These are phyloP conservation scores for Alopecurus myosuroides DNA, from an alignment of 176 grass and related monocot species.

Conservation along the genomic window DNA sequence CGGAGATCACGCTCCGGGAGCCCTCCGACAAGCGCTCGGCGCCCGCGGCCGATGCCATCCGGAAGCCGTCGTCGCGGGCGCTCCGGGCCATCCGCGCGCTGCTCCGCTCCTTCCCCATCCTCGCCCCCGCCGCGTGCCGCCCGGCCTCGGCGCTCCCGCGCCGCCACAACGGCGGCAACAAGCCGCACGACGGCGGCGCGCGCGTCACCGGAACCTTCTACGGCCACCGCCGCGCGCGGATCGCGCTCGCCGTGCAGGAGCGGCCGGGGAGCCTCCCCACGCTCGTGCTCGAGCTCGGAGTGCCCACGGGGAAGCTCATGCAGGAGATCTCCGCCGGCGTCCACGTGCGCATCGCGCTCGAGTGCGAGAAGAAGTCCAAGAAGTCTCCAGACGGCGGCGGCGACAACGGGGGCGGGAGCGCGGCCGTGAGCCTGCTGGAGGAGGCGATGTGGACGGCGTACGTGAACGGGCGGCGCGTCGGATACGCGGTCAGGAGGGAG, in stretches of 20 bases:
- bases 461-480: constrained; percentile 77
- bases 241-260: constrained; percentile 78
- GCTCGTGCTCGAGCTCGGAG: constrained; percentile 75
- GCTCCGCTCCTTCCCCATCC: constrained; percentile 72
- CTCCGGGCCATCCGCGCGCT: constrained; percentile 60
- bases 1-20: constrained; percentile 52
- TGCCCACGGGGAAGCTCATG: constrained; percentile 79
- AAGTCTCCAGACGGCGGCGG: constrained; percentile 36
- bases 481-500: constrained; percentile 69
- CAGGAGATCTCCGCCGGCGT: constrained; percentile 71
- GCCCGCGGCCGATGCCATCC: constrained; percentile 15
- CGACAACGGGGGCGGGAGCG: neutral
- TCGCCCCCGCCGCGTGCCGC: constrained; percentile 65
- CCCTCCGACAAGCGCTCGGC: constrained; percentile 45
- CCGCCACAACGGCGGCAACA: constrained; percentile 13
- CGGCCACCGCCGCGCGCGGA: constrained; percentile 62
- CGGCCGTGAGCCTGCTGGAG: constrained; percentile 36
- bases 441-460: constrained; percentile 91
- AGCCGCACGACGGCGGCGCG: constrained; percentile 50
- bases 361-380: constrained; percentile 82
- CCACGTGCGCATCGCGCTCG: constrained; percentile 69
- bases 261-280: constrained; percentile 63
- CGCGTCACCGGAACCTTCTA: constrained; percentile 75
- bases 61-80: constrained; percentile 34
- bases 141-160: constrained; percentile 37